Percentiles rank a stretch among this genome's conserved stretches.
These are phyloP conservation scores for Samsoniella hepiali DNA, from an alignment of 2,329 filamentous ascomycete genomes.

Conservation along the genomic window DNA sequence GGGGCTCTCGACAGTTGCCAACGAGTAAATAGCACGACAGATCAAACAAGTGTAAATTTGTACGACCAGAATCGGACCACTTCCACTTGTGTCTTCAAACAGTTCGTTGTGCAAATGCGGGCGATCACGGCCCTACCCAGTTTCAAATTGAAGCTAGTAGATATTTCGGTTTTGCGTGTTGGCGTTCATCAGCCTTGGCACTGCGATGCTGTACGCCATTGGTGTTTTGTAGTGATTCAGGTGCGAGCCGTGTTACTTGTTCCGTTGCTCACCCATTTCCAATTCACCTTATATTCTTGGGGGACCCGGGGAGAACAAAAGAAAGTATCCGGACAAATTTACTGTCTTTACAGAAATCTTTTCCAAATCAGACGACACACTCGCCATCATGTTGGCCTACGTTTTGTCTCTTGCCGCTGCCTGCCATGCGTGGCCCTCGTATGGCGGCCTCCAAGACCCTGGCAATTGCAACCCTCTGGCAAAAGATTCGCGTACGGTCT, in stretches of 20 bases:
- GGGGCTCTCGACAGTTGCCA: background rate
- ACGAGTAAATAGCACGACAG: slow-evolving; percentile 6
- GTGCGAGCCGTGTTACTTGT: background rate
- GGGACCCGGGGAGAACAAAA: background rate
- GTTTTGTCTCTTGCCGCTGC: background rate
- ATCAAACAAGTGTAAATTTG: slow-evolving; percentile 18
- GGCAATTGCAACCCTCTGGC: slow-evolving; percentile 23
- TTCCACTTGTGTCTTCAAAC: background rate
- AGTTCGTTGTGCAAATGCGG: background rate
- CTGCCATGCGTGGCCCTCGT: slow-evolving; percentile 15
- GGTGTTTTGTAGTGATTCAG: slow-evolving; percentile 12
- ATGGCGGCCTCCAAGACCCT: slow-evolving; percentile 11
- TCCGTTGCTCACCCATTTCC: background rate
- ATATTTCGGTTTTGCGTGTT: background rate
- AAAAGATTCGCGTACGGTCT: slow-evolving; percentile 26
- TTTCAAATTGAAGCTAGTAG: slow-evolving; percentile 8
- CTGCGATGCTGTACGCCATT: background rate
- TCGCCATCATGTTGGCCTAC: slow-evolving; percentile 5
- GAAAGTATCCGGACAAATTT: background rate
- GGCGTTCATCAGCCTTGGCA: background rate
- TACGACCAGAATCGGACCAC: slow-evolving; percentile 3
- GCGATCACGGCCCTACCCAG: background rate
- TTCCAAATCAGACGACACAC: background rate
- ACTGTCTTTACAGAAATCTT: slow-evolving; percentile 3
- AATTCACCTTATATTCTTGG: background rate